Percentiles rank a stretch among this genome's conserved stretches.
phyloP scores from a whole-genome alignment of 2,329 filamentous ascomycete genomes.

The Curvularia verruculosa region DNA sequence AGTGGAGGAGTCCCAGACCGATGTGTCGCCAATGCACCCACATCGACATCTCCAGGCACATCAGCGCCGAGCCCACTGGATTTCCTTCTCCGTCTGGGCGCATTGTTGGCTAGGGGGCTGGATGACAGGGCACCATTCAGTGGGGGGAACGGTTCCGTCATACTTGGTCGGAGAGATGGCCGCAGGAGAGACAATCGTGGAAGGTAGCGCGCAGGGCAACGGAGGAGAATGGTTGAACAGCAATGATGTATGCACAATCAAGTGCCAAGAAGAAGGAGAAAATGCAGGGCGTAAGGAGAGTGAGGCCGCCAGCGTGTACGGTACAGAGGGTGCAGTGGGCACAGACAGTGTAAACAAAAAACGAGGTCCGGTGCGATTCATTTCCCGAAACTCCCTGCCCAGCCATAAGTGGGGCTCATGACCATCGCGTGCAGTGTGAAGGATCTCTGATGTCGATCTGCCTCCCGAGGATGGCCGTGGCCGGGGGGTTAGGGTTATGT shows the following conservation, averaged over 20 bases:
- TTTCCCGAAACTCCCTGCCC: slow-evolving; percentile 10
- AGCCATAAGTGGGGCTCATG: slow-evolving; percentile 7
- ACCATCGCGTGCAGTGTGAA: not conserved
- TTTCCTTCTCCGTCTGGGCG: slow-evolving; percentile 47
- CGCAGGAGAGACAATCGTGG: not conserved
- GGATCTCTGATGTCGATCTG: slow-evolving; percentile 3
- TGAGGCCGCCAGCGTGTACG: not conserved
- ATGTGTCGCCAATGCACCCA: slow-evolving; percentile 57
- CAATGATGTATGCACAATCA: not conserved
- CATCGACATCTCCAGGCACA: slow-evolving; percentile 53
- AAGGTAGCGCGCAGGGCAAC: not conserved
- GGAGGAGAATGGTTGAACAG: not conserved
- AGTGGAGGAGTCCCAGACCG: slow-evolving; percentile 28
- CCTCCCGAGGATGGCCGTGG: not conserved
- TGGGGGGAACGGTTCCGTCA: slow-evolving; percentile 45
- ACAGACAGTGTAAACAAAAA: not conserved
- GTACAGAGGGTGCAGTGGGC: not conserved
- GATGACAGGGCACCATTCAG: slow-evolving; percentile 30
- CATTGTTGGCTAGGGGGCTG: slow-evolving; percentile 22
- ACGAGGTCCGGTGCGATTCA: slow-evolving; percentile 5
- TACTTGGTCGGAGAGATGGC: slow-evolving; percentile 5
- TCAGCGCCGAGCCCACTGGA: slow-evolving; percentile 59
- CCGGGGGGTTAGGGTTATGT: slow-evolving; percentile 10
- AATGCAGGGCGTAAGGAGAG: not conserved
- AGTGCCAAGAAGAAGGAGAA: not conserved